Conservation (phyloP, 2,329 filamentous ascomycete species). For the Akanthomyces lecanii region DNA sequence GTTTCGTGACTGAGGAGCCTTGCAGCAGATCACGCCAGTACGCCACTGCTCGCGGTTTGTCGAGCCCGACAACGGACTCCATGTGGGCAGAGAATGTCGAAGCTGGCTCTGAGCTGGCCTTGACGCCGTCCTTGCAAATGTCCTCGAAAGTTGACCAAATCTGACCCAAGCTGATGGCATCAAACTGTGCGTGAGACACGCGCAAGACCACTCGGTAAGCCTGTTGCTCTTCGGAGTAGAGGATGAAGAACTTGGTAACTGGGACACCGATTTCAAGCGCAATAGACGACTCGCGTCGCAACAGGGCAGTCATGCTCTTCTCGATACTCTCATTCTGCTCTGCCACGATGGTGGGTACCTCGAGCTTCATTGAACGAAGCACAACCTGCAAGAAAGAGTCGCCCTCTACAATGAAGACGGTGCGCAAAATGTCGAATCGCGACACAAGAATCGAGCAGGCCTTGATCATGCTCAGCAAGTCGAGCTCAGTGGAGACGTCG, state of each 20-base stretch:
- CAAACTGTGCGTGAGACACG: constrained; percentile 40
- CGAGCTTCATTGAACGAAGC: not conserved
- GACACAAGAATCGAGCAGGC: constrained; percentile 1
- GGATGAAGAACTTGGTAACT: constrained; percentile 5
- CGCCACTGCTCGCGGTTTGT: constrained; percentile 22
- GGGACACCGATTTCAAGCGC: not conserved
- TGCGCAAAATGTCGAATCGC: constrained; percentile 6
- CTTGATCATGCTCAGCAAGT: not conserved
- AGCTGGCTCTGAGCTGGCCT: constrained; percentile 23
- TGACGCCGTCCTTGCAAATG: constrained; percentile 14
- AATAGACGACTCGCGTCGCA: not conserved
- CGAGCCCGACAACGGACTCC: constrained; percentile 34
- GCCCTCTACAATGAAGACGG: constrained; percentile 6
- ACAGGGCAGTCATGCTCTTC: not conserved
- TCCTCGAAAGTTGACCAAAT: constrained; percentile 11
- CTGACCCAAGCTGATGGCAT: constrained; percentile 45
- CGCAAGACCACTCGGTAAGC: not conserved
- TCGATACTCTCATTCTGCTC: not conserved
- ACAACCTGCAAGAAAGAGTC: constrained; percentile 7
- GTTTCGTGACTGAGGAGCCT: constrained; percentile 18
- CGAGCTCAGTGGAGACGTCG: not conserved
- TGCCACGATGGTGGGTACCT: not conserved
- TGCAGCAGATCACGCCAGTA: constrained; percentile 40
- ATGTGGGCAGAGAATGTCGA: constrained; percentile 37
- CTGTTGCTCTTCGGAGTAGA: constrained; percentile 1